phyloP scores from a whole-genome alignment of 768 basidiomycete genomes.

The Leccinum longicurvipes region DNA sequence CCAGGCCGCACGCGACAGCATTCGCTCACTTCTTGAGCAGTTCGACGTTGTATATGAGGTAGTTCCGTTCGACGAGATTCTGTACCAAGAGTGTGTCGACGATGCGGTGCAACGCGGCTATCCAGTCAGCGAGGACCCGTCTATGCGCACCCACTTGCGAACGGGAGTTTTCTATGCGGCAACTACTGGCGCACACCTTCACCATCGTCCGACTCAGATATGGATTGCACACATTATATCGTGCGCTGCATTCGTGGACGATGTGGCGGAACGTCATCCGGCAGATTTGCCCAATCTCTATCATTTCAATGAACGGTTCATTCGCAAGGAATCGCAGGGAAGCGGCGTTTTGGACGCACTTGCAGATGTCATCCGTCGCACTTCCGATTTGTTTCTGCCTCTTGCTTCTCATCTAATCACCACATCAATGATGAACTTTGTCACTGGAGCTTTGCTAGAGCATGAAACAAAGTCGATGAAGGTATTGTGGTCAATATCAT shows the following conservation, averaged over 20 bases:
- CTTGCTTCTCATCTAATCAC: neutral
- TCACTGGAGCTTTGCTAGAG: neutral
- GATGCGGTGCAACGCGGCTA: neutral
- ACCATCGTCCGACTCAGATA: neutral
- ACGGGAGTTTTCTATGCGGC: neutral
- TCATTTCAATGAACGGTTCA: neutral
- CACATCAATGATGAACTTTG: neutral
- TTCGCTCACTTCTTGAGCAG: neutral
- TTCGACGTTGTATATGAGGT: neutral
- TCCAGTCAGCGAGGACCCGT: neutral
- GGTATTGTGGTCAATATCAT: neutral
- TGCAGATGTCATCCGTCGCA: neutral
- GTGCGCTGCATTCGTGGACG: neutral
- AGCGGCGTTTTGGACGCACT: neutral
- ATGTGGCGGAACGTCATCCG: neutral
- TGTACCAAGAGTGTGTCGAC: neutral
- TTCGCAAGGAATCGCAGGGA: neutral
- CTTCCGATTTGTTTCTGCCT: neutral
- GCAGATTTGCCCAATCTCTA: neutral
- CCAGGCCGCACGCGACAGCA: neutral
- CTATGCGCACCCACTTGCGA: neutral
- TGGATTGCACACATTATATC: neutral
- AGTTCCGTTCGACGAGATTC: neutral
- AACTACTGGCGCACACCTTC: neutral
- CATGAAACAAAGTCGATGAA: neutral